Percentiles rank a stretch among this genome's conserved stretches.
Evolutionary conservation across 1,284 basidiomycete genomes (phyloP).

Genomic region (Puccinia horiana): DNA sequence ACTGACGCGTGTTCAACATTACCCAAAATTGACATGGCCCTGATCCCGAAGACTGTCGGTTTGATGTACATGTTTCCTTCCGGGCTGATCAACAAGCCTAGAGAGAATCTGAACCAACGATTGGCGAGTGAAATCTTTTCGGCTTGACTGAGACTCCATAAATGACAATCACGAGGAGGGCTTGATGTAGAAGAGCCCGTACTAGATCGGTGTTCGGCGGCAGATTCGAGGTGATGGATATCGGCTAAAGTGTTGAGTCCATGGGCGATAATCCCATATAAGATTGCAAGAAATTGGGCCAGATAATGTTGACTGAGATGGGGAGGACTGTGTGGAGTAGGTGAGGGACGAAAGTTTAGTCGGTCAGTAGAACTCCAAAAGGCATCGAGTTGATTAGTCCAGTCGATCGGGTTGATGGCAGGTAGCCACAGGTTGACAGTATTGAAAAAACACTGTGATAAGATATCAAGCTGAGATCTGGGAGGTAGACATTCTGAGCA

Average conservation of each 20-base stretch:
- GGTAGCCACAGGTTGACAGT: slow-evolving; percentile 21
- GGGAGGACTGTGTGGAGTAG: background rate
- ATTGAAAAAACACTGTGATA: slow-evolving; percentile 16
- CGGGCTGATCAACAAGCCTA: slow-evolving; percentile 12
- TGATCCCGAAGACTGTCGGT: slow-evolving; percentile 38
- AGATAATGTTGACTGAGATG: slow-evolving; percentile 24
- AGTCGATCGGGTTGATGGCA: slow-evolving; percentile 15
- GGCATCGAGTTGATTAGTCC: slow-evolving; percentile 17
- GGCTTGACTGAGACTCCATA: slow-evolving; percentile 5
- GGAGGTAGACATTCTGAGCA: slow-evolving; percentile 23
- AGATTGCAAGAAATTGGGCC: slow-evolving; percentile 17
- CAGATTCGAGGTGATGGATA: slow-evolving; percentile 11
- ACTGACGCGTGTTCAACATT: slow-evolving; percentile 20
- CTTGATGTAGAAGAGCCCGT: background rate
- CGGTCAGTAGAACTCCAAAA: slow-evolving; percentile 22
- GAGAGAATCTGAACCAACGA: slow-evolving; percentile 33
- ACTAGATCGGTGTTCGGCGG: background rate
- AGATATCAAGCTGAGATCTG: background rate
- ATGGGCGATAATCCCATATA: slow-evolving; percentile 32
- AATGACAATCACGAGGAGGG: background rate
- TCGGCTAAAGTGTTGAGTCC: slow-evolving; percentile 6
- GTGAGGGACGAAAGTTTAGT: slow-evolving; percentile 14
- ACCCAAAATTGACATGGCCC: slow-evolving; percentile 26
- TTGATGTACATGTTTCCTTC: slow-evolving; percentile 25
- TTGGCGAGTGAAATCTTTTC: slow-evolving; percentile 31